These are phyloP conservation scores for Achaetomium macrosporum DNA, from an alignment of 2,329 filamentous ascomycete genomes.

Conservation along the genomic window DNA sequence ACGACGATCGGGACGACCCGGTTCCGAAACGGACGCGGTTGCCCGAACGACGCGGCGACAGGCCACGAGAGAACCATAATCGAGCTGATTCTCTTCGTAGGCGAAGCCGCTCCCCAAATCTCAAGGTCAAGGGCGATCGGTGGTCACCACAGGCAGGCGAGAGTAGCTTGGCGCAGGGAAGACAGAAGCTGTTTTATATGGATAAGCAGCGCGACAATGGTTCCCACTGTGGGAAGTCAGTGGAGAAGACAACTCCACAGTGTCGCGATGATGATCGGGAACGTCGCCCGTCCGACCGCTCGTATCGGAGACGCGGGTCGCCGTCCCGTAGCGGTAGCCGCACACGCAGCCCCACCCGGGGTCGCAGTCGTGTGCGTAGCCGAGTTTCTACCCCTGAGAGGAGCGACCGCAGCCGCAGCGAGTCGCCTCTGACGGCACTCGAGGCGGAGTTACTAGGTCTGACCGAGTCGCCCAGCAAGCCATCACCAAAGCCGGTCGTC, in stretches of 20 bases:
- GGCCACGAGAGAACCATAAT: conserved; percentile 1
- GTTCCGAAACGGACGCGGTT: conserved; percentile 15
- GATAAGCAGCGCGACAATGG: conserved; percentile 26
- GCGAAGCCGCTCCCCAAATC: conserved; percentile 6
- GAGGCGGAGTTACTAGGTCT: conserved; percentile 22
- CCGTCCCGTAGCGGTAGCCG: conserved; percentile 15
- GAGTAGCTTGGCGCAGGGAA: conserved; percentile 10
- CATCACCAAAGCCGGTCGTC: conserved; percentile 2
- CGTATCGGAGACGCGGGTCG: conserved; percentile 13
- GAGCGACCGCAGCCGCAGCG: conserved; percentile 16
- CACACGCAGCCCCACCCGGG: not conserved
- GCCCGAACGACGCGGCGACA: not conserved
- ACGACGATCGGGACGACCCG: conserved; percentile 7
- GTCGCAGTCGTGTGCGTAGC: conserved; percentile 9
- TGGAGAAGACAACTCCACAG: conserved; percentile 10
- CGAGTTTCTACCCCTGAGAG: not conserved
- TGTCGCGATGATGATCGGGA: conserved; percentile 14
- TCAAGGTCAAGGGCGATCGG: conserved; percentile 15
- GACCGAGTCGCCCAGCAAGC: conserved; percentile 9
- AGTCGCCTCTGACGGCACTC: conserved; percentile 19
- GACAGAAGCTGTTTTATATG: conserved; percentile 12
- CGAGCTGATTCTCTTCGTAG: conserved; percentile 10
- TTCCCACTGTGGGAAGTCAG: conserved; percentile 26
- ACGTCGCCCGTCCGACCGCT: conserved; percentile 4
- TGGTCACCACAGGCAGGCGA: conserved; percentile 25